These are phyloP conservation scores for Trichoderma reesei DNA, from an alignment of 495 filamentous ascomycete genomes.

Conservation along the genomic window DNA sequence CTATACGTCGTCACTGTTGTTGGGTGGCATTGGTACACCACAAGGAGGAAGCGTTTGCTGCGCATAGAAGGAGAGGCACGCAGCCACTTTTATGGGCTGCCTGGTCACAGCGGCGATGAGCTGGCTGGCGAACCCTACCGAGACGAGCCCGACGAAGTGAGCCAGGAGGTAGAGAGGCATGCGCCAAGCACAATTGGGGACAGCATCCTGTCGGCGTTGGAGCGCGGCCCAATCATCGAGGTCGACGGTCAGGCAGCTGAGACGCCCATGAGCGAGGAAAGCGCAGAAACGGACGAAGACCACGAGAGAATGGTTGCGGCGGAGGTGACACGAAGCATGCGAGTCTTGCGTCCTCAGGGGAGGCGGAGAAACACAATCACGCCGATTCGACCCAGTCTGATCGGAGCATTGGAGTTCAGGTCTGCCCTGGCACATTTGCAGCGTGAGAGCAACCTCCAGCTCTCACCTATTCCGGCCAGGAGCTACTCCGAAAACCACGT, in stretches of 20 bases:
- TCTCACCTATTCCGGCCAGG: constrained; percentile 55
- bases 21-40: constrained; percentile 81
- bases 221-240: constrained; percentile 46
- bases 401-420: constrained; percentile 89
- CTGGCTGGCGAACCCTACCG: constrained; percentile 56
- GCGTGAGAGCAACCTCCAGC: constrained; percentile 61
- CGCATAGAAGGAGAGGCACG: constrained; percentile 60
- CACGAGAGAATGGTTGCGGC: constrained; percentile 61
- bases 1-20: constrained; percentile 89
- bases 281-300: constrained; percentile 56
- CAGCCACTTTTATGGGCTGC: constrained; percentile 57
- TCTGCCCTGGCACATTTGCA: constrained; percentile 77
- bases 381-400: constrained; percentile 83
- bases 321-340: constrained; percentile 89
- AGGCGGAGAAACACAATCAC: constrained; percentile 61
- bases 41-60: constrained; percentile 46
- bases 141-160: constrained; percentile 51
- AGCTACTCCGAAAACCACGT: constrained; percentile 61
- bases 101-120: constrained; percentile 36
- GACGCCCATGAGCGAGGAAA: constrained; percentile 42
- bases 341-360: constrained; percentile 61
- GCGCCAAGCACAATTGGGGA: constrained; percentile 28
- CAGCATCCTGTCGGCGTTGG: constrained; percentile 61
- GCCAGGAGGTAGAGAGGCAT: constrained; percentile 46
- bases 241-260: constrained; percentile 30